Conservation (phyloP, 305 asterid genomes). For the Lippia alba region DNA sequence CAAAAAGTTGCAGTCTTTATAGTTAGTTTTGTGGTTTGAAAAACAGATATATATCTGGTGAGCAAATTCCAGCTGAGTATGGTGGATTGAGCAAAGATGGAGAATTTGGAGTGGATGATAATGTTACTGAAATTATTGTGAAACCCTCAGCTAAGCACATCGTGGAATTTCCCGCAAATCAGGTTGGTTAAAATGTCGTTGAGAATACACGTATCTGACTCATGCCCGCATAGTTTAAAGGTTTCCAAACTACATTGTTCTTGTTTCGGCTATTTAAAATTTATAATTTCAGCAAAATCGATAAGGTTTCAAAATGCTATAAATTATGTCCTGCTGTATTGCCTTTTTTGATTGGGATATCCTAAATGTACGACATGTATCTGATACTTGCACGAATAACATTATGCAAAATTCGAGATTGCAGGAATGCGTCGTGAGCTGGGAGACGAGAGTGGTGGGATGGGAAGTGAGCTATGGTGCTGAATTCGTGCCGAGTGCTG, state of each 20-base stretch:
- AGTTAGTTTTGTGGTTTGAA: background rate
- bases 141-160: slow-evolving; percentile 43
- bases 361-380: background rate
- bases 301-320: no score
- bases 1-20: background rate
- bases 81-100: slow-evolving; percentile 43
- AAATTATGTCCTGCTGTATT: no score
- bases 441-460: slow-evolving; percentile 53
- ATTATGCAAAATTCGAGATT: background rate
- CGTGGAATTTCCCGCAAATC: slow-evolving; percentile 43
- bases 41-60: slow-evolving; percentile 37
- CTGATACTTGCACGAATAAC: background rate
- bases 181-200: slow-evolving; percentile 30
- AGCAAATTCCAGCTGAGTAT: slow-evolving; percentile 40
- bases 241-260: no score
- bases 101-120: slow-evolving; percentile 34
- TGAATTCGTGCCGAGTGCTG: slow-evolving; percentile 45
- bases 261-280: no score
- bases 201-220: no score
- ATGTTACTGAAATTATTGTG: slow-evolving; percentile 38
- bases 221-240: no score
- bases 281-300: background rate
- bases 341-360: no score
- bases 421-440: slow-evolving; percentile 38
- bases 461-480: slow-evolving; percentile 52